These are phyloP conservation scores for Cyclotella sp. DNA, from an alignment of 108 stramenopile species.

Conservation along the genomic window DNA sequence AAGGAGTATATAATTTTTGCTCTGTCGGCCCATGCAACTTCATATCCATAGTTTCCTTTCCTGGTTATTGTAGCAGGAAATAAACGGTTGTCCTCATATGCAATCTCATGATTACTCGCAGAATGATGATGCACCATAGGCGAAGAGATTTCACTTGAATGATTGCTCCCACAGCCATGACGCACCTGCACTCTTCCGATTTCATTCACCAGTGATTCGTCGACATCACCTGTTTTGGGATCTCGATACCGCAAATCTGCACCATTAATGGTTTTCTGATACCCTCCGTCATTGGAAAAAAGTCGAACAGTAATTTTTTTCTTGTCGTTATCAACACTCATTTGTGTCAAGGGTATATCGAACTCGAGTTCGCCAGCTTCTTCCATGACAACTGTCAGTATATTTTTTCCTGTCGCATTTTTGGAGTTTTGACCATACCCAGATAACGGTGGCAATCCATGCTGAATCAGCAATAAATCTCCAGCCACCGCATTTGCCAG, in stretches of 20 bases:
- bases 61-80: conserved; percentile 68
- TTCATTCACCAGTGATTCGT: conserved; percentile 14
- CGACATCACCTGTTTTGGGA: conserved; percentile 76
- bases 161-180: conserved; percentile 20
- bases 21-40: conserved; percentile 86
- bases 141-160: conserved; percentile 32
- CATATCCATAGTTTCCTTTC: conserved; percentile 86
- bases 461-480: conserved; percentile 73
- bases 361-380: conserved; percentile 57
- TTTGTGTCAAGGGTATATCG: conserved; percentile 65
- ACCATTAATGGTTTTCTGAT: conserved; percentile 62
- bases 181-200: background rate
- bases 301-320: conserved; percentile 60
- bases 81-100: conserved; percentile 27
- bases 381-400: conserved; percentile 34
- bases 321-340: conserved; percentile 56
- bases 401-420: conserved; percentile 16
- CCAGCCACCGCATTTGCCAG: conserved; percentile 74
- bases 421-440: conserved; percentile 6
- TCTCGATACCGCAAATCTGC: conserved; percentile 63
- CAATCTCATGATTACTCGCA: conserved; percentile 9
- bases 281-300: conserved; percentile 81
- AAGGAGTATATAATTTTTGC: conserved; percentile 84
- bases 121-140: conserved; percentile 49
- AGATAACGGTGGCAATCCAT: conserved; percentile 41